phyloP scores from a whole-genome alignment of 352 stramenopile species.

The Globisporangium iwayamae region DNA sequence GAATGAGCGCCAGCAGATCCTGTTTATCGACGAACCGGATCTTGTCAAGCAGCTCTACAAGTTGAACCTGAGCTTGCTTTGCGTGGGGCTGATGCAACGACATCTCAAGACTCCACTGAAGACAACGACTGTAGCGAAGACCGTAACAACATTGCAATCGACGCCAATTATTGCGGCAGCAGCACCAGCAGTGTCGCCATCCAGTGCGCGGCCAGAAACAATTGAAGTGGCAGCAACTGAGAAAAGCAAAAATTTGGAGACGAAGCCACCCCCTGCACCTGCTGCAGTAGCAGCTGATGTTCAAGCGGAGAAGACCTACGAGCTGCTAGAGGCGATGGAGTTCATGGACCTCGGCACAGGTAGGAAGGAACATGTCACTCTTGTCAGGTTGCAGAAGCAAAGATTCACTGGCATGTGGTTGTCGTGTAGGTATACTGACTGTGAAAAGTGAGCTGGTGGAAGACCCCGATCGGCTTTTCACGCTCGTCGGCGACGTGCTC shows the following conservation, averaged over 20 bases:
- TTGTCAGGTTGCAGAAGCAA: neutral
- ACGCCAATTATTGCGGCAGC: neutral
- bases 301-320: slow-evolving; percentile 65
- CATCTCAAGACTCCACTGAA: slow-evolving; percentile 57
- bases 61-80: slow-evolving; percentile 80
- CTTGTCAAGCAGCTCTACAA: slow-evolving; percentile 87
- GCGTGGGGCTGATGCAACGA: slow-evolving; percentile 79
- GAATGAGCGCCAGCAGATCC: slow-evolving; percentile 64
- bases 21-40: slow-evolving; percentile 78
- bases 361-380: slow-evolving; percentile 5
- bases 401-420: slow-evolving; percentile 3
- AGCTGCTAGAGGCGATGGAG: slow-evolving; percentile 85
- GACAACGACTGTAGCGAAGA: slow-evolving; percentile 9
- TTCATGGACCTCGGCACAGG: slow-evolving; percentile 87
- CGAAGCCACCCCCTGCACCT: neutral
- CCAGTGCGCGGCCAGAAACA: neutral
- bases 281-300: slow-evolving; percentile 8
- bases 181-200: neutral
- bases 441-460: slow-evolving; percentile 85
- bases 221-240: slow-evolving; percentile 11
- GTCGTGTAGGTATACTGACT: slow-evolving; percentile 57
- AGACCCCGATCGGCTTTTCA: slow-evolving; percentile 56
- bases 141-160: neutral
- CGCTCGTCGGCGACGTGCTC: slow-evolving; percentile 60
- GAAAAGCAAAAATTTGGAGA: neutral